Conservation (phyloP, 441 rosid genomes). For the Populus tomentosa region DNA sequence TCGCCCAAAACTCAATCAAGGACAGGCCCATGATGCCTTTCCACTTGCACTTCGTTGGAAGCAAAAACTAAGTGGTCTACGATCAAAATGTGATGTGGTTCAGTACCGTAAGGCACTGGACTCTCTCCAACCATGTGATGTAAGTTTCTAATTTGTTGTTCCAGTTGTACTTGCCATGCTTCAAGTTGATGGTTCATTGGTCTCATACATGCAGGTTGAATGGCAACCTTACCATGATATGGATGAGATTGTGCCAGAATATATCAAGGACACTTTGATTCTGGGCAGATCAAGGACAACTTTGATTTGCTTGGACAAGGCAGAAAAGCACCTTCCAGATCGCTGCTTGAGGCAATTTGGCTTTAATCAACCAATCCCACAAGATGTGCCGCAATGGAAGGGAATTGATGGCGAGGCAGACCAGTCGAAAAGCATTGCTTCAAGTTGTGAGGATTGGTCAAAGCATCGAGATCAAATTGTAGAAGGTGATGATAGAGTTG, state of each 20-base stretch:
- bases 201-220: slow-evolving; percentile 34
- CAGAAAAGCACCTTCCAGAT: slow-evolving; percentile 72
- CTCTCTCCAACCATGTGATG: slow-evolving; percentile 46
- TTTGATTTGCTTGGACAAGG: slow-evolving; percentile 66
- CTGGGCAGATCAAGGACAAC: slow-evolving; percentile 68
- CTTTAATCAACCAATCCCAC: slow-evolving; percentile 54
- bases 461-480: slow-evolving; percentile 45
- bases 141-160: slow-evolving; percentile 17
- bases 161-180: neutral
- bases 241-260: slow-evolving; percentile 46
- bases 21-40: slow-evolving; percentile 35
- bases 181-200: slow-evolving; percentile 8
- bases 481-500: slow-evolving; percentile 32
- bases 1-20: slow-evolving; percentile 52
- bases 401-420: slow-evolving; percentile 49
- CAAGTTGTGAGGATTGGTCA: slow-evolving; percentile 55
- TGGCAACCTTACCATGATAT: slow-evolving; percentile 59
- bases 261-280: slow-evolving; percentile 35
- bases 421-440: slow-evolving; percentile 34
- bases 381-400: slow-evolving; percentile 51
- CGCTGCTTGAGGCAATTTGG: slow-evolving; percentile 74
- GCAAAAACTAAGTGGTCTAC: slow-evolving; percentile 61
- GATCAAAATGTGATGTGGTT: slow-evolving; percentile 54
- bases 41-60: slow-evolving; percentile 73
- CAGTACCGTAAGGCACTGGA: slow-evolving; percentile 68